Percentiles rank a stretch among this genome's conserved stretches.
These are phyloP conservation scores for Isoetes taiwanensis DNA, from an alignment of 75 land plant species.

Conservation along the genomic window DNA sequence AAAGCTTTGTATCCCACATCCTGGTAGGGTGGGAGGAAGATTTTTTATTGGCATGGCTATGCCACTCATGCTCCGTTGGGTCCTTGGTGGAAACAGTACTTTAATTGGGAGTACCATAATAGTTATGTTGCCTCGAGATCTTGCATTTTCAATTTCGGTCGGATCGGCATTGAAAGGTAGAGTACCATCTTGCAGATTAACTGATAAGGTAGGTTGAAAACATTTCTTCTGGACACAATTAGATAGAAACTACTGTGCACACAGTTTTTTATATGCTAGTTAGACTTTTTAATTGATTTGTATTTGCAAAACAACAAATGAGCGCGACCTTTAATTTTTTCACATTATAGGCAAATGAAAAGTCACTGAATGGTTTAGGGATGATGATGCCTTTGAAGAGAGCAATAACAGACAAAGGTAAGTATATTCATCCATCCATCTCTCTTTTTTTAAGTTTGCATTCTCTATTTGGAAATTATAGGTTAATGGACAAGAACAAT, in stretches of 20 bases:
- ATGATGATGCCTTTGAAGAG: conserved; percentile 1
- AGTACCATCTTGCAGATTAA: conserved; percentile 1
- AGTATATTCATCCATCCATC: too few relatives aligned
- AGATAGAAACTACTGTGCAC: too few relatives aligned
- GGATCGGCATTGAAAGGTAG: conserved; percentile 2
- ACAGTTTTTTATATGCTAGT: too few relatives aligned
- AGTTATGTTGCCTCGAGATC: neutral
- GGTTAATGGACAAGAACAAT: too few relatives aligned
- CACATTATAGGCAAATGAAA: conserved; percentile 2
- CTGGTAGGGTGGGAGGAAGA: conserved; percentile 2
- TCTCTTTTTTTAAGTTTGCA: too few relatives aligned
- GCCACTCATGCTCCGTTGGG: conserved; percentile 1
- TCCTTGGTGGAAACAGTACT: neutral
- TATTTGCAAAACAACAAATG: too few relatives aligned
- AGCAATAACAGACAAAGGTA: neutral
- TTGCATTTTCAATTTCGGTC: too few relatives aligned
- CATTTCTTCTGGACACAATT: neutral
- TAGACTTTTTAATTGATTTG: too few relatives aligned
- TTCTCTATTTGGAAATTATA: neutral
- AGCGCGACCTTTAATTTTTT: neutral
- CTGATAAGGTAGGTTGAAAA: neutral
- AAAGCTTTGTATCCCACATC: conserved; percentile 5
- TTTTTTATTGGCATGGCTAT: conserved; percentile 2
- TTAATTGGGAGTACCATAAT: too few relatives aligned
- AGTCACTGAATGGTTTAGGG: neutral